These are phyloP conservation scores for Fusarium equiseti DNA, from an alignment of 2,329 filamentous ascomycete species.

Conservation along the genomic window DNA sequence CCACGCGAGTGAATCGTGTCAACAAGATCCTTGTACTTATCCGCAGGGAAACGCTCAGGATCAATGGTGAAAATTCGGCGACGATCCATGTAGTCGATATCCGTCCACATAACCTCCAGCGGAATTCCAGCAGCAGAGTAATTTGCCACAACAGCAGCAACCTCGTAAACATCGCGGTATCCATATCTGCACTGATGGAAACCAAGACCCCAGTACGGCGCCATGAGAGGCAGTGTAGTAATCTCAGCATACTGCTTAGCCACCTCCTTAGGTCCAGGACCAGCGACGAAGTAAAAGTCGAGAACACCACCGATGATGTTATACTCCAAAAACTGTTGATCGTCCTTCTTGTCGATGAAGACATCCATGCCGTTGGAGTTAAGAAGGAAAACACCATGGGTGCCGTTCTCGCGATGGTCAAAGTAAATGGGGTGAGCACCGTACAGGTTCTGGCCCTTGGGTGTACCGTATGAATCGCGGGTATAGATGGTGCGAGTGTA, in stretches of 20 bases:
- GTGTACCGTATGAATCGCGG: constrained; percentile 67
- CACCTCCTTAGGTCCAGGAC: constrained; percentile 68
- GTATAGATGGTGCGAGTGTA: constrained; percentile 73
- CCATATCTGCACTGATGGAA: constrained; percentile 74
- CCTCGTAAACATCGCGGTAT: constrained; percentile 72
- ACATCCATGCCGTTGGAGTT: constrained; percentile 84
- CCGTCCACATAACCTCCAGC: constrained; percentile 66
- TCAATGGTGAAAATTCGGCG: constrained; percentile 69
- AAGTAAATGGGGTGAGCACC: constrained; percentile 81
- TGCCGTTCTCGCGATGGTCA: constrained; percentile 71
- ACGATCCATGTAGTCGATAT: constrained; percentile 55
- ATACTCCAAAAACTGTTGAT: constrained; percentile 80
- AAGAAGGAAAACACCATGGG: constrained; percentile 76
- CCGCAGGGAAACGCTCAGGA: constrained; percentile 70
- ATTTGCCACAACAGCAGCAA: constrained; percentile 76
- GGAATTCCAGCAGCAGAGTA: constrained; percentile 75
- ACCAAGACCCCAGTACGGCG: constrained; percentile 74
- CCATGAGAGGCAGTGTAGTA: constrained; percentile 68
- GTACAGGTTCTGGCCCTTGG: constrained; percentile 75
- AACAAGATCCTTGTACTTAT: constrained; percentile 73
- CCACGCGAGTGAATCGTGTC: constrained; percentile 73
- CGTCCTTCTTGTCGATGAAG: constrained; percentile 72
- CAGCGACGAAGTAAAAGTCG: constrained; percentile 76
- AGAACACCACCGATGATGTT: constrained; percentile 82
- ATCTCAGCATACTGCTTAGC: constrained; percentile 70